Conservation (phyloP, 2,329 filamentous ascomycete species). For the Juglanconis juglandina region DNA sequence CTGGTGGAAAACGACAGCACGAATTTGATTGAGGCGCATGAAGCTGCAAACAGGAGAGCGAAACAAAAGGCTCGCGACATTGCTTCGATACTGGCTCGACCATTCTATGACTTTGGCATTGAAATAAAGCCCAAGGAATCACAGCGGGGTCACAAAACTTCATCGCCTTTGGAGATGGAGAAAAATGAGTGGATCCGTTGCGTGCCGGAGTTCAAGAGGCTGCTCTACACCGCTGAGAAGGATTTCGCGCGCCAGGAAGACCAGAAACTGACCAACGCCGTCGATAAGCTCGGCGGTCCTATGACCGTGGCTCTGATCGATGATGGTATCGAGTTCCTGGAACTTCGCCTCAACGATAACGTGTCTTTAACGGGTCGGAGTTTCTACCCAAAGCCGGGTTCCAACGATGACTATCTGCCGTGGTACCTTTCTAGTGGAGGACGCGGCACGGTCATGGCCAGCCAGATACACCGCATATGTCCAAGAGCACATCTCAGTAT, state of each 20-base stretch:
- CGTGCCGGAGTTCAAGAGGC: neutral
- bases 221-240: neutral
- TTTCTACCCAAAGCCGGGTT: neutral
- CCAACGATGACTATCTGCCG: neutral
- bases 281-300: neutral
- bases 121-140: neutral
- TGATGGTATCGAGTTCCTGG: neutral
- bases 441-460: conserved; percentile 1
- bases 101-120: neutral
- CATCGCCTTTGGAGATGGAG: neutral
- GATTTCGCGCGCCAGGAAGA: conserved; percentile 29
- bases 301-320: conserved; percentile 2
- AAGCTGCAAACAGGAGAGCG: neutral
- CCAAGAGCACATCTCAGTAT: neutral
- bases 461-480: neutral
- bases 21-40: no score
- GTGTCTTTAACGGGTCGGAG: neutral
- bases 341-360: neutral
- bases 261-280: conserved; percentile 26
- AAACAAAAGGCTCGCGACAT: neutral
- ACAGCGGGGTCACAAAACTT: no score
- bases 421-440: neutral
- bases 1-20: no score
- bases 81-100: neutral
- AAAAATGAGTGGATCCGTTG: neutral